A percentile compares a stretch with the other conserved stretches of the same genome.
These are phyloP conservation scores for Phytophthora tentaculata DNA, from an alignment of 352 stramenopile species.

Conservation along the genomic window DNA sequence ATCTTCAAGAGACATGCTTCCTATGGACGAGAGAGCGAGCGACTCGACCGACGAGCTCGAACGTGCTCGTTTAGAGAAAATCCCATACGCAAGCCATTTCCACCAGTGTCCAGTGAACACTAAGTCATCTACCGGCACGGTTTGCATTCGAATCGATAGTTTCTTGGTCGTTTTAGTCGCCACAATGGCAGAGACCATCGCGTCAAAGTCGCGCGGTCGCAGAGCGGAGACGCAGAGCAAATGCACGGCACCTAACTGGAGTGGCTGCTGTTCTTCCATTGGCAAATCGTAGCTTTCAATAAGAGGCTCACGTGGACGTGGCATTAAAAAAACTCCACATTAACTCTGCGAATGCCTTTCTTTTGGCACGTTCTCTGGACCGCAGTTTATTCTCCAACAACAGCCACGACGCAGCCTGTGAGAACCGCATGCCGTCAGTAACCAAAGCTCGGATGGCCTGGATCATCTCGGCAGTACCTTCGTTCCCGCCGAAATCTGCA, in stretches of 20 bases:
- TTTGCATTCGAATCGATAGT: not conserved
- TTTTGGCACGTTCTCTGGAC: not conserved
- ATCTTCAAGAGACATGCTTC: conserved; percentile 3
- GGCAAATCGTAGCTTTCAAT: not conserved
- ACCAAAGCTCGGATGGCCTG: not conserved
- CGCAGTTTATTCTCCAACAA: not conserved
- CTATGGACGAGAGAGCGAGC: conserved; percentile 6
- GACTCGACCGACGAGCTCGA: conserved; percentile 7
- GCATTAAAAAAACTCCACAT: not conserved
- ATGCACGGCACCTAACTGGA: not conserved
- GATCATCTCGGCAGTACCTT: not conserved
- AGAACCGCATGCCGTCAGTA: not conserved
- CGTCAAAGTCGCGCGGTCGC: not conserved
- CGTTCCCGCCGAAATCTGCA: not conserved
- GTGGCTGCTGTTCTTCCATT: not conserved
- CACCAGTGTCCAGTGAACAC: conserved; percentile 16
- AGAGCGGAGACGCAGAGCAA: not conserved
- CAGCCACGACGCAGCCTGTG: not conserved
- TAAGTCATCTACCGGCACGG: not conserved
- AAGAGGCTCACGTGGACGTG: not conserved
- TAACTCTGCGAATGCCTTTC: not conserved
- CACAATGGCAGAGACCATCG: not conserved
- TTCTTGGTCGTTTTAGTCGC: not conserved
- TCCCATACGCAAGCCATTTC: conserved; percentile 21
- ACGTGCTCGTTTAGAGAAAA: conserved; percentile 18